Evolutionary conservation across 2,329 filamentous ascomycete species (phyloP).

Genomic region (Alternaria rosae): DNA sequence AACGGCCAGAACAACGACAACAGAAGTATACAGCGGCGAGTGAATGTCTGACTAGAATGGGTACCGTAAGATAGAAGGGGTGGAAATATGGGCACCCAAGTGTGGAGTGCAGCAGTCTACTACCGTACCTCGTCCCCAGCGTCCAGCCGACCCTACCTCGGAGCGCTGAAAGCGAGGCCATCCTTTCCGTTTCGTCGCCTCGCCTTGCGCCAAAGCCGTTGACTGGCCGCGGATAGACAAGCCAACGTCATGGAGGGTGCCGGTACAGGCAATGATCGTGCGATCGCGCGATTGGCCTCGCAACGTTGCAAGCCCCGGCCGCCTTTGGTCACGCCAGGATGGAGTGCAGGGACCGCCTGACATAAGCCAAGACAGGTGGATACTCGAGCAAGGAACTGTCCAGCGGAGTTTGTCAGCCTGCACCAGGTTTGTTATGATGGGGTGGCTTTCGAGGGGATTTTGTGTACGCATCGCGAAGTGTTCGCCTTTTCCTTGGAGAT

Average conservation of each 20-base stretch:
- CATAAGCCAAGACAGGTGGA: conserved; percentile 12
- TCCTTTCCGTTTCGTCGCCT: not conserved
- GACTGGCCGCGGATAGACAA: conserved; percentile 12
- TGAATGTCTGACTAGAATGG: not conserved
- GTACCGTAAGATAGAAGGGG: conserved; percentile 1
- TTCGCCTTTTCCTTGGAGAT: not conserved
- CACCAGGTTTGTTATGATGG: not conserved
- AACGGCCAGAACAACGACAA: not conserved
- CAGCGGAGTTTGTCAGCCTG: not conserved
- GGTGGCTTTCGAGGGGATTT: not conserved
- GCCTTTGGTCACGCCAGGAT: conserved; percentile 24
- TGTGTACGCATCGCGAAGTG: not conserved
- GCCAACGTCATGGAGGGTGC: conserved; percentile 41
- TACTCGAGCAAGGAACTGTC: not conserved
- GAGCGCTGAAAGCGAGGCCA: not conserved
- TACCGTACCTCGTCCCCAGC: too few species aligned
- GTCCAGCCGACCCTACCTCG: not conserved
- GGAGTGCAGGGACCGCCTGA: conserved; percentile 1
- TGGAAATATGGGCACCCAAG: not conserved
- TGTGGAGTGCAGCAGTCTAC: conserved; percentile 10
- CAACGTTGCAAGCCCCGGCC: conserved; percentile 19
- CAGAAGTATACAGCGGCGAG: not conserved
- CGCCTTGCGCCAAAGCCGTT: not conserved
- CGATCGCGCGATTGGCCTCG: conserved; percentile 24
- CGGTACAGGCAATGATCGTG: conserved; percentile 40